Base-by-base conservation (phyloP, 176 grass and related monocot genomes). In the Zizania latifolia region DNA sequence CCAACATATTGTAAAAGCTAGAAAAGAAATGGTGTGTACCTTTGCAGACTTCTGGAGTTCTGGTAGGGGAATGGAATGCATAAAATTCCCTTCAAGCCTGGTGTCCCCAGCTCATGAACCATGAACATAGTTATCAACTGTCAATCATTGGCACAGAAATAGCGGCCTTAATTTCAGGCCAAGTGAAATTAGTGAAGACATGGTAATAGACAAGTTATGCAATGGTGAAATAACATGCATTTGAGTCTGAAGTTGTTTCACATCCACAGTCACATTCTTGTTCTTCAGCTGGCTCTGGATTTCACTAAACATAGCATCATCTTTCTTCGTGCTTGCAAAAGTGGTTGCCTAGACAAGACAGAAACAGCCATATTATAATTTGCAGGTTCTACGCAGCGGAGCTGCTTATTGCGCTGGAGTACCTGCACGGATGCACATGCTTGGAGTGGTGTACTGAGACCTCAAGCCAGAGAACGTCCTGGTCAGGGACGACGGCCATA, bases 241-340 rank as follows among this genome's bases (percentile, higher is more conserved):
- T 89, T 68, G 92, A 94, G 46, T 89, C 83, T 48, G 92, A 91
- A 74, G 84, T 89, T 83, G 82, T 83, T 87, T 90, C 65, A 91
- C 85, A 84, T 83, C 92, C 68, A 94, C 71, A n/a, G 71, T 88
- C 30, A 72, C 34, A 29, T 62, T 91, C 66, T 90, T 70, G 56
- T 69, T 72, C 85, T 77, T 90, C 68, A 94, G 46, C 72, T 94
- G 82, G 70, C 75, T 90, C 71, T 83, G 81, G 44, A 94, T 77
- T 58, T 94, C 88, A 8, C 24, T 50, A 62, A 88, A 84, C 61
- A 94, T 39, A 68, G 72, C 44, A 36, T 88, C 88, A 86, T 86
- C 71, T 78, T 83, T 88, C 82, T 82, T 90, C 21, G 79, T 83
- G 63, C 88, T 66, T 24, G 75, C 59, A 78, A 62, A 63, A 44